phyloP scores from a whole-genome alignment of 2,329 filamentous ascomycete genomes.

The Fusarium oxysporum region DNA sequence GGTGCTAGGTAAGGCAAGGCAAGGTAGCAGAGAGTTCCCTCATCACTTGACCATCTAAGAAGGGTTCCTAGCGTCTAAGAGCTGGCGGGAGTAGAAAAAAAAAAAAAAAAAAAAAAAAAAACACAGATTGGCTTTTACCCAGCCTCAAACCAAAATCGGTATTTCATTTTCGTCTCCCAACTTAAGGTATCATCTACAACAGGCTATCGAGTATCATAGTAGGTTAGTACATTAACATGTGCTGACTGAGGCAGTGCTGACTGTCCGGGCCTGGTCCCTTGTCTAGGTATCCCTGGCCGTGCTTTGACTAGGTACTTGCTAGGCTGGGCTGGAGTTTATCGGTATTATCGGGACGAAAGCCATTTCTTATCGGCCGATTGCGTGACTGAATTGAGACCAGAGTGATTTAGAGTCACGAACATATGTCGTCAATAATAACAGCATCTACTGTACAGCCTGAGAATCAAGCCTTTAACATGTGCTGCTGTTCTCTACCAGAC shows the following conservation, averaged over 20 bases:
- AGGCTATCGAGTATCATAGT: background rate
- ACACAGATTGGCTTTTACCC: background rate
- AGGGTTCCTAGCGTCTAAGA: background rate
- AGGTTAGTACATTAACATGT: background rate
- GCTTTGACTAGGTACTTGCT: background rate
- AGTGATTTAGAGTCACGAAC: background rate
- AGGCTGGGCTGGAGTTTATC: background rate
- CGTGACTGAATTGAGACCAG: background rate
- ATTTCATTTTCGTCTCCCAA: background rate
- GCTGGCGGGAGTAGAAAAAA: background rate
- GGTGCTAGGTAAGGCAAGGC: background rate
- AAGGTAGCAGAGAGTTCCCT: background rate
- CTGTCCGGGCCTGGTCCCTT: background rate
- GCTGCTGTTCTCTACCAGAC: slow-evolving; percentile 7
- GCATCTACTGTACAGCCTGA: background rate
- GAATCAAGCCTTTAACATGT: slow-evolving; percentile 7
- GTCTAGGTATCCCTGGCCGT: background rate
- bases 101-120: no score
- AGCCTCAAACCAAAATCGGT: background rate
- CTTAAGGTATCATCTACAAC: background rate
- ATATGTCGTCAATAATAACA: slow-evolving; percentile 7
- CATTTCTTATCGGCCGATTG: slow-evolving; percentile 10
- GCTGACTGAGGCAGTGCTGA: slow-evolving; percentile 15
- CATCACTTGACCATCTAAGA: background rate
- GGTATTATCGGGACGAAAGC: slow-evolving; percentile 13